These are phyloP conservation scores for Aspergillus biplanus DNA, from an alignment of 495 filamentous ascomycete species.

Conservation along the genomic window DNA sequence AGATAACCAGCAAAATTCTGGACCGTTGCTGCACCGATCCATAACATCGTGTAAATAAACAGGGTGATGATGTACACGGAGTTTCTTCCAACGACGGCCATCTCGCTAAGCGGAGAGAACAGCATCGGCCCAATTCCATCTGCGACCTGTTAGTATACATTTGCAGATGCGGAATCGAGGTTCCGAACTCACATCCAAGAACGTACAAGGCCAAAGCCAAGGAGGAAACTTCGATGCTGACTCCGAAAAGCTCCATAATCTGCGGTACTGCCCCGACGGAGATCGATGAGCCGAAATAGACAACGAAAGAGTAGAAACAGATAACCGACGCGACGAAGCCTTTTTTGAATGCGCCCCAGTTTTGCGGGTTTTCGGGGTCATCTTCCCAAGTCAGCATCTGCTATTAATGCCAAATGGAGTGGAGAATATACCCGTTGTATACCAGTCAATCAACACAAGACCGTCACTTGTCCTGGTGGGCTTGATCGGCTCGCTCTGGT, in stretches of 20 bases:
- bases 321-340: slow-evolving; percentile 1
- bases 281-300: slow-evolving; percentile 10
- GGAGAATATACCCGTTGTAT: slow-evolving; percentile 3
- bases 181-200: slow-evolving; percentile 8
- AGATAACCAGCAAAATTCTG: slow-evolving; percentile 46
- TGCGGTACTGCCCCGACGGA: not conserved
- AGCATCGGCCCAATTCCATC: slow-evolving; percentile 41
- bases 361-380: slow-evolving; percentile 17
- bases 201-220: slow-evolving; percentile 5
- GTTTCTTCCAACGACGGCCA: slow-evolving; percentile 50
- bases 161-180: not conserved
- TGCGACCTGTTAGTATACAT: not conserved
- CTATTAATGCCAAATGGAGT: not conserved
- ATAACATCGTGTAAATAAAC: slow-evolving; percentile 48
- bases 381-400: not conserved
- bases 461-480: slow-evolving; percentile 1
- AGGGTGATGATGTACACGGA: slow-evolving; percentile 51
- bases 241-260: not conserved
- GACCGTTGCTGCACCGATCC: slow-evolving; percentile 40
- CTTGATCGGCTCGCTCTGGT: slow-evolving; percentile 1
- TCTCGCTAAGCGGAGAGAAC: slow-evolving; percentile 49
- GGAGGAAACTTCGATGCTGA: slow-evolving; percentile 1
- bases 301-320: slow-evolving; percentile 11
- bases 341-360: slow-evolving; percentile 14
- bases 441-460: slow-evolving; percentile 6